phyloP scores from a whole-genome alignment of 305 asterid species.

The Fraxinus greggii region DNA sequence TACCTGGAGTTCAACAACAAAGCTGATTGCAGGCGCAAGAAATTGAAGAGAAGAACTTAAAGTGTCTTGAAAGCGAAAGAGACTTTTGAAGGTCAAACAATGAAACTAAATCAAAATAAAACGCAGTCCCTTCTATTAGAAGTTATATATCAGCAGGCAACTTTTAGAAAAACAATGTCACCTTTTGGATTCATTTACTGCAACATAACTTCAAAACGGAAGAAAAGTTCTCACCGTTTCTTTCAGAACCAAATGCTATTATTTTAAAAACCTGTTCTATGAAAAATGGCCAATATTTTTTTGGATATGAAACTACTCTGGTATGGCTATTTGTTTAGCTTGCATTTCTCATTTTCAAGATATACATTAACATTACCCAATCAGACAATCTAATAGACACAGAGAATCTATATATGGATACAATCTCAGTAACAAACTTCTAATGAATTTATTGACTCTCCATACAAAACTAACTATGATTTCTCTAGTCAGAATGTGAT shows the following conservation, averaged over 20 bases:
- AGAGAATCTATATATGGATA: neutral
- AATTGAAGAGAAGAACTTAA: neutral
- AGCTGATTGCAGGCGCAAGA: slow-evolving; percentile 14
- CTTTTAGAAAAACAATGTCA: neutral
- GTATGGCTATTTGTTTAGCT: neutral
- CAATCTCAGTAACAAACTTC: neutral
- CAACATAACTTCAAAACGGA: neutral
- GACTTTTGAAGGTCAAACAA: neutral
- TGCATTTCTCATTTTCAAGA: neutral
- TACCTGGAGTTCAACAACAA: slow-evolving; percentile 40
- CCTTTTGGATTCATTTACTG: neutral
- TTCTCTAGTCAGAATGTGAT: slow-evolving; percentile 1
- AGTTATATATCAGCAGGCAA: neutral
- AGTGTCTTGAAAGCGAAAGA: neutral
- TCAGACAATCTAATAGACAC: neutral
- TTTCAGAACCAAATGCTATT: neutral
- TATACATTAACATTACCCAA: neutral
- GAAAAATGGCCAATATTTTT: neutral
- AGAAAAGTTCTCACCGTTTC: neutral
- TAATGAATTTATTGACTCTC: neutral
- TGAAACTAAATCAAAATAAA: neutral
- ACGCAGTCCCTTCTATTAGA: neutral
- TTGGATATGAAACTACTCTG: neutral
- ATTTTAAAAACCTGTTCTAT: neutral
- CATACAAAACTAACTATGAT: neutral